Evolutionary conservation across 257 asterid genomes (phyloP), one percentile per base, ranked within the genome.

Genomic region (Perilla frutescens): DNA sequence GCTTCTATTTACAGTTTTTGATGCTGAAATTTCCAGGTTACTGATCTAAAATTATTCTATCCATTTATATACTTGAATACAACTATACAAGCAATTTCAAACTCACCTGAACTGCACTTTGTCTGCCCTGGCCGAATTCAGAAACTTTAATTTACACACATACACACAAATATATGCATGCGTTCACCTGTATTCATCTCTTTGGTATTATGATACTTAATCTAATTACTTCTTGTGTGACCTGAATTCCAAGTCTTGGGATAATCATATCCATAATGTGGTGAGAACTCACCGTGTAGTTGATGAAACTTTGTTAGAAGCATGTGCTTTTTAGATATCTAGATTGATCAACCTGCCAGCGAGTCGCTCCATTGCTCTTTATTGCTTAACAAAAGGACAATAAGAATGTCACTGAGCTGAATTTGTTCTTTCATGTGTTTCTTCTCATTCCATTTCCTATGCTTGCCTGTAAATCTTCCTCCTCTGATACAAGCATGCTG

Each of bases 1-100:
- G 97, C 99, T 95, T 84, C 91, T 95, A 66, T 95, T 95, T 84
- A 95, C 99, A 11, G 99, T 95, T 63, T 92, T 95, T 81, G 99
- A 95, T 78, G 97, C 99, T 71, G 98, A 90, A 74, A 87, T 95
- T 77, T 95, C 98, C 79, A 82, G 97, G 99, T 95, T 81, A 76
- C 60, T 68, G 45, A 65, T 62, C 66, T 66, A 48, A 14, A 43
- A 32, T 34, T 76, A 63, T 77, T 72, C 26, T 67, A 34, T 68
- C 55, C 54, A 29, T 36, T 40, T 47, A 14, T 81, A 69, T 43
- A 47, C 31, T 47, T 53, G 49, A 55, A 64, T 56, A 15, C 62
- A 20, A 20, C 26, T 20, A 20, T 20, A 20, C 26, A 51, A 64
- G 57, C 63, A 76, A 31, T 58, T 79, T 67, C 39, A 37, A 51